Evolutionary conservation across 1,139 yeast species (phyloP).

Genomic region (Meyerozyma elateridarum): DNA sequence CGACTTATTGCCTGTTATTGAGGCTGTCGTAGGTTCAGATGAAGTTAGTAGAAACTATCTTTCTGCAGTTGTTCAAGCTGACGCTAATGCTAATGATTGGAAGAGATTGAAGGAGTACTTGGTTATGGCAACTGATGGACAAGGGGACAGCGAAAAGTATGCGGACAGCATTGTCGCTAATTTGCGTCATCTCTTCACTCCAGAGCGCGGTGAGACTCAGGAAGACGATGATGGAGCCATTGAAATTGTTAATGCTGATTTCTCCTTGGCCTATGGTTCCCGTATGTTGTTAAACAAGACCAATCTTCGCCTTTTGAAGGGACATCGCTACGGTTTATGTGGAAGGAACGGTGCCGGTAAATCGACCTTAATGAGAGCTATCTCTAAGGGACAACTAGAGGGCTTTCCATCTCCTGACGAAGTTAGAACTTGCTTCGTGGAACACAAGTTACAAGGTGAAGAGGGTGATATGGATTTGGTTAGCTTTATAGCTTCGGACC

Average conservation of each 20-base stretch:
- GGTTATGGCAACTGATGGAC: slow-evolving; percentile 37
- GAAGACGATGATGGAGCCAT: slow-evolving; percentile 58
- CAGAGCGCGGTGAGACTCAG: slow-evolving; percentile 48
- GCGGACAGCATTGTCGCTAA: slow-evolving; percentile 45
- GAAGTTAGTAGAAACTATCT: slow-evolving; percentile 46
- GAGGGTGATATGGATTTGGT: slow-evolving; percentile 91
- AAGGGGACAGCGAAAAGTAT: slow-evolving; percentile 32
- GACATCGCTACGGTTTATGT: slow-evolving; percentile 96
- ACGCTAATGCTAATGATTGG: slow-evolving; percentile 92
- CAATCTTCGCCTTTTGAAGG: slow-evolving; percentile 77
- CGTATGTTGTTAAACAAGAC: slow-evolving; percentile 96
- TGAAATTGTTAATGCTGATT: slow-evolving; percentile 89
- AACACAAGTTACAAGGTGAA: slow-evolving; percentile 93
- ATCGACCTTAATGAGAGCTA: slow-evolving; percentile 94
- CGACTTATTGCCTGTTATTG: slow-evolving; percentile 20
- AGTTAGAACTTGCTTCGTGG: slow-evolving; percentile 91
- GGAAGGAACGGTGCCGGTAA: slow-evolving; percentile 99
- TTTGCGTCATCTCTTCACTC: slow-evolving; percentile 63
- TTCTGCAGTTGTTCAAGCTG: slow-evolving; percentile 53
- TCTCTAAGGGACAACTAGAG: slow-evolving; percentile 94
- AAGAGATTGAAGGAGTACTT: slow-evolving; percentile 59
- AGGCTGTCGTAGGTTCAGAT: slow-evolving; percentile 24
- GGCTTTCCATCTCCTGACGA: slow-evolving; percentile 93
- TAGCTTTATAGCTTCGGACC: slow-evolving; percentile 85
- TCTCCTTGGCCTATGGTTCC: slow-evolving; percentile 95